These are phyloP conservation scores for Flammula alnicola DNA, from an alignment of 1,284 basidiomycete genomes.

Conservation along the genomic window DNA sequence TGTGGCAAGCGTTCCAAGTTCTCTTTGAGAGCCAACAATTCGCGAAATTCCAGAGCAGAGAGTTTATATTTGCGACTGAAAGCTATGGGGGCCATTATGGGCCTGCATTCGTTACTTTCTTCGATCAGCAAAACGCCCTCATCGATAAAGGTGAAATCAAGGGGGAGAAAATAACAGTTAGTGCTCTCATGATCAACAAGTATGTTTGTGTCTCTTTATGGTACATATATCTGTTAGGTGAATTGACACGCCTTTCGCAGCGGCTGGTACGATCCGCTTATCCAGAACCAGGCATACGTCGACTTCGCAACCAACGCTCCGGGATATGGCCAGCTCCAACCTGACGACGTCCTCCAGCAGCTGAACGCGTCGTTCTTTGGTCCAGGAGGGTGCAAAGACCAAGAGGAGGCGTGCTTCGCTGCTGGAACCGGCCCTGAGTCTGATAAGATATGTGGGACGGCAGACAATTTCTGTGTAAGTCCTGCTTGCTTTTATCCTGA, in stretches of 20 bases:
- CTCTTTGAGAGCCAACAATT: constrained; percentile 68
- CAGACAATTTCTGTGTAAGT: constrained; percentile 62
- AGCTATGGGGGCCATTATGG: constrained; percentile 76
- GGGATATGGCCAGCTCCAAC: constrained; percentile 65
- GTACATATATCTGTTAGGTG: constrained; percentile 2
- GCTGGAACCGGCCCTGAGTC: constrained; percentile 51
- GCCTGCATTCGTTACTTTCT: constrained; percentile 66
- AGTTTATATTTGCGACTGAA: constrained; percentile 71
- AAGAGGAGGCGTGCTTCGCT: constrained; percentile 56
- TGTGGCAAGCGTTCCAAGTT: constrained; percentile 71
- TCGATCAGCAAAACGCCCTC: constrained; percentile 65
- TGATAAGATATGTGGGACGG: constrained; percentile 51
- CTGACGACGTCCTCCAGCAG: constrained; percentile 45
- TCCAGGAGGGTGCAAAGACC: constrained; percentile 53
- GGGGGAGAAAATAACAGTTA: constrained; percentile 48
- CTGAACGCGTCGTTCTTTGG: constrained; percentile 55
- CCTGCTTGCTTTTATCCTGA: not conserved
- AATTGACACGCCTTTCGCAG: constrained; percentile 33
- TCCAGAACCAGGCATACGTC: constrained; percentile 65
- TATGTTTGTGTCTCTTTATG: constrained; percentile 22
- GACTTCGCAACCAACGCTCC: constrained; percentile 64
- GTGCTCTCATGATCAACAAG: constrained; percentile 60
- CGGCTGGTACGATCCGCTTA: constrained; percentile 69
- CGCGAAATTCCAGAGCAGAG: constrained; percentile 57
- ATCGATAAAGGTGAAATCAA: constrained; percentile 52